Percentiles rank a stretch among this genome's conserved stretches.
Evolutionary conservation across 306 rosid genomes (phyloP).

Genomic region (Oemleria cerasiformis): DNA sequence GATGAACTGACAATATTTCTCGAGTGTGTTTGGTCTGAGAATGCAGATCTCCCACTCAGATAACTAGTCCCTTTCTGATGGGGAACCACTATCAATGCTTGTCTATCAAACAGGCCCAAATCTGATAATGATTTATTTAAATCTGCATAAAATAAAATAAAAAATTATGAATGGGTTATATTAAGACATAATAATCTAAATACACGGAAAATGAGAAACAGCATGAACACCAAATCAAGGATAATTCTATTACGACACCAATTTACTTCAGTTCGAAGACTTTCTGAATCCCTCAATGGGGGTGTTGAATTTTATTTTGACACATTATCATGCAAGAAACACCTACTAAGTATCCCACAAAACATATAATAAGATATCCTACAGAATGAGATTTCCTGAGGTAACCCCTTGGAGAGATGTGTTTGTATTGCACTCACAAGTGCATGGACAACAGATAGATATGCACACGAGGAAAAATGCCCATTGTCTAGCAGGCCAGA

Average conservation of each 20-base stretch:
- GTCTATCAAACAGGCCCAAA: conserved; percentile 50
- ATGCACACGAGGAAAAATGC: neutral
- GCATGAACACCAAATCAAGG: neutral
- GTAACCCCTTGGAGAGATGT: neutral
- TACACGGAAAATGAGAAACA: neutral
- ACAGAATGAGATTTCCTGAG: neutral
- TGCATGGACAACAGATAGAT: neutral
- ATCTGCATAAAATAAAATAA: conserved; percentile 31
- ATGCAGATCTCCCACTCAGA: conserved; percentile 10
- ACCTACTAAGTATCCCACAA: neutral
- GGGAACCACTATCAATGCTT: conserved; percentile 51
- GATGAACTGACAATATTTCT: conserved; percentile 23
- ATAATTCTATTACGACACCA: neutral
- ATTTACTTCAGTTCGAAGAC: neutral
- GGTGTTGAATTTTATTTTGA: too few species aligned
- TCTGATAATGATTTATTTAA: conserved; percentile 42
- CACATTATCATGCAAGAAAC: neutral
- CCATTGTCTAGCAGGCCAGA: neutral
- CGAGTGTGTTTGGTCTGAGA: conserved; percentile 17
- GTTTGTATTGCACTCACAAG: neutral
- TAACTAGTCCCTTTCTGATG: conserved; percentile 26
- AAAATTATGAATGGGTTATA: neutral
- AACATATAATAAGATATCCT: too few species aligned
- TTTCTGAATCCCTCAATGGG: neutral
- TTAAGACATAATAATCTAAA: neutral